Evolutionary conservation across 352 stramenopile species (phyloP).

Genomic region (Globisporangium uncinulatum): DNA sequence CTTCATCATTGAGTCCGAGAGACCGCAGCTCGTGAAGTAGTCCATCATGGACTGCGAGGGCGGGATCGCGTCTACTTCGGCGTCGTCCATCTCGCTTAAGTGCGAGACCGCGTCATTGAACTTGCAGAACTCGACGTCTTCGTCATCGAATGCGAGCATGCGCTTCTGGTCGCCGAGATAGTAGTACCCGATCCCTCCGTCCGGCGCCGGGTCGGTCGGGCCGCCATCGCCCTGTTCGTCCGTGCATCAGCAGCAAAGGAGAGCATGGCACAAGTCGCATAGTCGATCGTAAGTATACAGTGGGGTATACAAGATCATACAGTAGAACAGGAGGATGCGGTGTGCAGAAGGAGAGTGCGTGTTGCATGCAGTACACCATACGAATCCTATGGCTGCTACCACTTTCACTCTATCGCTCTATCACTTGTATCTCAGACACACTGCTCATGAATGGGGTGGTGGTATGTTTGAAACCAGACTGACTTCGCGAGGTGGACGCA

Average conservation of each 20-base stretch:
- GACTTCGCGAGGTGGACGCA: constrained; percentile 72
- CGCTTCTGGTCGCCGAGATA: constrained; percentile 84
- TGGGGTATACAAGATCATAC: too few species aligned
- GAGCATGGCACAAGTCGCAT: neutral
- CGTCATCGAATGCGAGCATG: constrained; percentile 67
- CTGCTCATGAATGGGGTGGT: neutral
- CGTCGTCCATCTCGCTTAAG: constrained; percentile 59
- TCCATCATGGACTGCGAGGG: constrained; percentile 65
- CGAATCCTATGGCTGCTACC: too few species aligned
- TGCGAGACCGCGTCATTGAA: constrained; percentile 62
- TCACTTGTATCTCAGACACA: too few species aligned
- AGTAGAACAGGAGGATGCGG: too few species aligned
- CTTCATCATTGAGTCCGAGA: constrained; percentile 79
- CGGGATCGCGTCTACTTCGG: constrained; percentile 53
- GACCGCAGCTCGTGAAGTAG: constrained; percentile 54
- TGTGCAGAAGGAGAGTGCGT: too few species aligned
- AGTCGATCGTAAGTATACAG: neutral
- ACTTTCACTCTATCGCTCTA: too few species aligned
- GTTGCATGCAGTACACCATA: too few species aligned
- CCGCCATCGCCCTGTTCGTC: constrained; percentile 62
- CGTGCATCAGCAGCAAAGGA: neutral
- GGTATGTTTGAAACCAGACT: constrained; percentile 84
- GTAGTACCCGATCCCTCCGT: constrained; percentile 81
- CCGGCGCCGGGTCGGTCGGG: constrained; percentile 58
- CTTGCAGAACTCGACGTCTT: constrained; percentile 62